Percentiles rank a stretch among this genome's conserved stretches.
Conservation (phyloP, 2,329 filamentous ascomycete genomes). For the Proliferodiscus dingleyae region DNA sequence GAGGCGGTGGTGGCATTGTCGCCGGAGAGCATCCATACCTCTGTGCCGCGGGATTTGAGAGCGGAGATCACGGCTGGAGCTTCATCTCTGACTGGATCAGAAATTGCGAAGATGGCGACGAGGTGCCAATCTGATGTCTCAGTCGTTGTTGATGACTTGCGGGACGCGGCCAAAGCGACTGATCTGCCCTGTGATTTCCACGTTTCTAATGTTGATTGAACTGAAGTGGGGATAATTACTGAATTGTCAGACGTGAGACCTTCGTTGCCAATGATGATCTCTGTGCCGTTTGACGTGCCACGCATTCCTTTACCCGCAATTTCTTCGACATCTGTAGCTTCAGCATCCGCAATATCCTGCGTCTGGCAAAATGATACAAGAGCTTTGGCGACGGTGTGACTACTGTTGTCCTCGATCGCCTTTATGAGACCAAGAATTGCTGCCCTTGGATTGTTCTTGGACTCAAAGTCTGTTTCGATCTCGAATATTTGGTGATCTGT, state of each 20-base stretch:
- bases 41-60: slow-evolving; percentile 60
- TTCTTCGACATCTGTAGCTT: slow-evolving; percentile 52
- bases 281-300: no score
- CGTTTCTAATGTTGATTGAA: slow-evolving; percentile 37
- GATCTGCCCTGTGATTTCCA: slow-evolving; percentile 64
- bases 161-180: slow-evolving; percentile 56
- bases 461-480: slow-evolving; percentile 16
- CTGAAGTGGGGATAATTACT: slow-evolving; percentile 36
- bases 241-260: slow-evolving; percentile 53
- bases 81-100: slow-evolving; percentile 76
- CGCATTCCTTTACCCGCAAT: slow-evolving; percentile 67
- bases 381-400: slow-evolving; percentile 69
- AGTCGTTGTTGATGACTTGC: slow-evolving; percentile 39
- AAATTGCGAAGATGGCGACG: slow-evolving; percentile 65
- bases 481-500: slow-evolving; percentile 33
- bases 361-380: slow-evolving; percentile 57
- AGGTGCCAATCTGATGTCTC: slow-evolving; percentile 43
- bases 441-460: slow-evolving; percentile 10
- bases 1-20: slow-evolving; percentile 82
- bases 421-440: slow-evolving; percentile 50
- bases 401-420: slow-evolving; percentile 64
- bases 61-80: slow-evolving; percentile 58
- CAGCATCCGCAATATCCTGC: slow-evolving; percentile 25
- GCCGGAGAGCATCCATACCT: slow-evolving; percentile 89
- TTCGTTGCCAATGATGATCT: slow-evolving; percentile 69